These are phyloP conservation scores for Globisporangium perplexum DNA, from an alignment of 352 stramenopile species.

Conservation along the genomic window DNA sequence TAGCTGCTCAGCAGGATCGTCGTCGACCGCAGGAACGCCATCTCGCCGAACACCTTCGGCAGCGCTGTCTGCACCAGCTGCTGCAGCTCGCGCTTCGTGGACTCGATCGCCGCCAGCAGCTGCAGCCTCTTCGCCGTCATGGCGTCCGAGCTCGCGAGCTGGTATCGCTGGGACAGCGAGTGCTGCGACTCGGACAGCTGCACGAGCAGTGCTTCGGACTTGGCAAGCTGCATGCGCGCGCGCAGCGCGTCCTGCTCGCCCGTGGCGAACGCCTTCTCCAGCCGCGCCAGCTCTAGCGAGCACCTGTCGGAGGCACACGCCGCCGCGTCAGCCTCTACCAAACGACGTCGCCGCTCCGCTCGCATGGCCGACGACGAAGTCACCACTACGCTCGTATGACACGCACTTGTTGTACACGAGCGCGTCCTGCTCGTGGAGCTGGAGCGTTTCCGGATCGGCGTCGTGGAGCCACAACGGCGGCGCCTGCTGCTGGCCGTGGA, in stretches of 20 bases:
- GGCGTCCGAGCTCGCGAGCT: constrained; percentile 28
- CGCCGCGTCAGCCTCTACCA: background rate
- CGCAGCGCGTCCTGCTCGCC: constrained; percentile 28
- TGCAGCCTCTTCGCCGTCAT: constrained; percentile 5
- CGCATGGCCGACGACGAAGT: background rate
- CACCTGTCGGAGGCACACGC: constrained; percentile 12
- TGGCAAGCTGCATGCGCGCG: constrained; percentile 24
- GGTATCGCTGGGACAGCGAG: constrained; percentile 25
- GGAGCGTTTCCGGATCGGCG: constrained; percentile 20
- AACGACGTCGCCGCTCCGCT: too few relatives aligned
- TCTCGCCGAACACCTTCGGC: constrained; percentile 17
- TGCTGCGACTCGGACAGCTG: constrained; percentile 16
- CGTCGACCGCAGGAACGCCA: constrained; percentile 34
- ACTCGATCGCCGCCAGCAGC: constrained; percentile 13
- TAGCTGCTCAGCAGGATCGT: constrained; percentile 36
- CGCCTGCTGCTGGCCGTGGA: background rate
- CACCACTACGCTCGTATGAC: background rate
- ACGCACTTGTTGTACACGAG: constrained; percentile 31
- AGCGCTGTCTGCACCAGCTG: constrained; percentile 18
- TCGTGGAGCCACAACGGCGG: constrained; percentile 25
- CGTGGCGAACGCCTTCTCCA: constrained; percentile 26
- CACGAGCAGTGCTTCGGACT: constrained; percentile 14
- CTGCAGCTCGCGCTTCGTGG: constrained; percentile 18
- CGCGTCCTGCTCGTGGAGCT: constrained; percentile 30
- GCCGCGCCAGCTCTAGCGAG: constrained; percentile 26